phyloP scores from a whole-genome alignment of 805 yeast species.

The Saturnispora mendoncae region DNA sequence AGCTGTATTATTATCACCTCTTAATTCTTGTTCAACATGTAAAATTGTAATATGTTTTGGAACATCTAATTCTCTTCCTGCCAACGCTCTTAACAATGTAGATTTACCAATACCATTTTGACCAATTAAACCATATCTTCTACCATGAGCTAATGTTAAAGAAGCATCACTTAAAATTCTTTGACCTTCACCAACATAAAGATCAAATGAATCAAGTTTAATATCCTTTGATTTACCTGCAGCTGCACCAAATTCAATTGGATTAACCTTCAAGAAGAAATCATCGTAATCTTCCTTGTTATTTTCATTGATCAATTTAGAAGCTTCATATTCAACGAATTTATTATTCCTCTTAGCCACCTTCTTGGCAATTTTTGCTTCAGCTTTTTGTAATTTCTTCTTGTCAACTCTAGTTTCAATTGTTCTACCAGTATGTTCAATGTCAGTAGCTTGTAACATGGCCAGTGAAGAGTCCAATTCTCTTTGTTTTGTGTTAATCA shows the following conservation, averaged over 20 bases:
- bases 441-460: conserved; percentile 70
- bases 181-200: conserved; percentile 92
- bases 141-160: conserved; percentile 81
- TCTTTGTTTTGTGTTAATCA: conserved; percentile 61
- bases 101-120: conserved; percentile 99
- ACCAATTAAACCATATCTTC: conserved; percentile 95
- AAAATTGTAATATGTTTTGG: conserved; percentile 93
- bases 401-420: conserved; percentile 92
- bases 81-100: conserved; percentile 79
- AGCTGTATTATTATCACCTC: conserved; percentile 88
- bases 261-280: conserved; percentile 91
- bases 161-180: conserved; percentile 85
- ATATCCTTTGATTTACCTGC: conserved; percentile 98
- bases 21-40: conserved; percentile 95
- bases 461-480: conserved; percentile 71
- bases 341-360: conserved; percentile 80
- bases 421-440: conserved; percentile 85
- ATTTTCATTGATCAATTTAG: conserved; percentile 64
- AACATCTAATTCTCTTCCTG: conserved; percentile 87
- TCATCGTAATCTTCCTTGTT: conserved; percentile 79
- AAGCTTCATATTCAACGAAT: conserved; percentile 88
- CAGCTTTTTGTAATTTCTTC: conserved; percentile 95
- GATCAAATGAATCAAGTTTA: conserved; percentile 84
- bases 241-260: conserved; percentile 78
- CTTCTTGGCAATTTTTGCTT: conserved; percentile 92